A percentile compares a stretch with the other conserved stretches of the same genome.
phyloP scores from a whole-genome alignment of 257 asterid species.

The Thymus mandschuricus region DNA sequence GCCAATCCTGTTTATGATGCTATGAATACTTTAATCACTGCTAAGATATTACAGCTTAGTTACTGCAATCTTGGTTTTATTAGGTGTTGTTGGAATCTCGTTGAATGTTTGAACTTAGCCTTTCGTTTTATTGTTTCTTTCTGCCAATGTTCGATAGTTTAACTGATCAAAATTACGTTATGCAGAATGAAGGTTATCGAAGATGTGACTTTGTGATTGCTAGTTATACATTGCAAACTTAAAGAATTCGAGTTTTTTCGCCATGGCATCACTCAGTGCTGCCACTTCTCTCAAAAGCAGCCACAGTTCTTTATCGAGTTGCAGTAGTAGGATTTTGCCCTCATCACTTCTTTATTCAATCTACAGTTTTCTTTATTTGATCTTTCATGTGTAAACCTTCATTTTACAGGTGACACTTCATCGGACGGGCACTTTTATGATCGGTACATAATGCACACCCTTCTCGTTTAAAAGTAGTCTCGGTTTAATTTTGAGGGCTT shows the following conservation, averaged over 20 bases:
- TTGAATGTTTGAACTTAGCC: neutral
- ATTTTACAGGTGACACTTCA: conserved; percentile 67
- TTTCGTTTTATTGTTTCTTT: neutral
- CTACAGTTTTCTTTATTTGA: conserved; percentile 5
- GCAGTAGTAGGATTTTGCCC: conserved; percentile 47
- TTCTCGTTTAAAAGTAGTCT: conserved; percentile 7
- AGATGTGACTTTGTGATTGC: conserved; percentile 47
- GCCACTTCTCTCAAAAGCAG: conserved; percentile 55
- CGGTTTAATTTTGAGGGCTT: conserved; percentile 15
- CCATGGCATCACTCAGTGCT: conserved; percentile 51
- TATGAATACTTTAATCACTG: neutral
- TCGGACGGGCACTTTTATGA: conserved; percentile 48
- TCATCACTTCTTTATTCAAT: conserved; percentile 14
- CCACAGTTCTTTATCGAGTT: conserved; percentile 59
- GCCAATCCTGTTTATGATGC: conserved; percentile 3
- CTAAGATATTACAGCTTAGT: neutral
- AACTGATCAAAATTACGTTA: conserved; percentile 12
- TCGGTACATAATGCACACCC: conserved; percentile 49
- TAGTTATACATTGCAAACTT: conserved; percentile 25
- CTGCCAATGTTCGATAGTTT: neutral
- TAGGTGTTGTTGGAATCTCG: too few species aligned
- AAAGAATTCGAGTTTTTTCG: conserved; percentile 32
- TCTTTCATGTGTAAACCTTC: conserved; percentile 12
- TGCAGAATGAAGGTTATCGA: conserved; percentile 40
- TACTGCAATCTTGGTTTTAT: conserved; percentile 2